Conservation (phyloP, 805 yeast genomes). For the Pichia membranifaciens region DNA sequence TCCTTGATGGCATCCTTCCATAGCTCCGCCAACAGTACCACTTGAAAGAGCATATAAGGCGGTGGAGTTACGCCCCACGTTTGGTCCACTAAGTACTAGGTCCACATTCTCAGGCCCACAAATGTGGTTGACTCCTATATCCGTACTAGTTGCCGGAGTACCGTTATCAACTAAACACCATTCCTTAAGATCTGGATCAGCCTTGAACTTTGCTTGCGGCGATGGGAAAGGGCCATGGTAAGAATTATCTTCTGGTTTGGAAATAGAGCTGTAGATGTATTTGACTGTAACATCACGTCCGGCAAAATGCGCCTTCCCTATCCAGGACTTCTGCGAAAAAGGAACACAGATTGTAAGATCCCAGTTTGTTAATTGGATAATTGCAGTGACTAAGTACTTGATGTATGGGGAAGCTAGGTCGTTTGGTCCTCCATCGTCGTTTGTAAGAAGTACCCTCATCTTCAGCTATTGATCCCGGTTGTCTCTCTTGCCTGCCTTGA, state of each 20-base stretch:
- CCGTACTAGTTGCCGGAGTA: conserved; percentile 95
- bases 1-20: conserved; percentile 80
- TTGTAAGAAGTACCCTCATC: conserved; percentile 49
- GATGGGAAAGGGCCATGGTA: conserved; percentile 63
- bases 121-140: conserved; percentile 77
- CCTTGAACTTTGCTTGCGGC: conserved; percentile 38
- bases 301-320: conserved; percentile 94
- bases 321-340: conserved; percentile 86
- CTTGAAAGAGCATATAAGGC: conserved; percentile 84
- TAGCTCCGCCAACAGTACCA: conserved; percentile 95
- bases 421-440: conserved; percentile 94
- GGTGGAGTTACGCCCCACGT: conserved; percentile 88
- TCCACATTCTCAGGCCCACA: conserved; percentile 58
- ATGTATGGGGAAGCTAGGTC: conserved; percentile 78
- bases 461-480: neutral
- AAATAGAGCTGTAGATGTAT: conserved; percentile 55
- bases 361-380: conserved; percentile 69
- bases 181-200: conserved; percentile 49
- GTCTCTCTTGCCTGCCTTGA: neutral
- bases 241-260: conserved; percentile 40
- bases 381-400: conserved; percentile 69
- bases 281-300: conserved; percentile 57
- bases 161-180: conserved; percentile 81
- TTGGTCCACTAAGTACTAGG: conserved; percentile 90
- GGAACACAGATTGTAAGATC: conserved; percentile 80